phyloP scores from a whole-genome alignment of 495 filamentous ascomycete genomes.

The Neurospora tetrasperma region DNA sequence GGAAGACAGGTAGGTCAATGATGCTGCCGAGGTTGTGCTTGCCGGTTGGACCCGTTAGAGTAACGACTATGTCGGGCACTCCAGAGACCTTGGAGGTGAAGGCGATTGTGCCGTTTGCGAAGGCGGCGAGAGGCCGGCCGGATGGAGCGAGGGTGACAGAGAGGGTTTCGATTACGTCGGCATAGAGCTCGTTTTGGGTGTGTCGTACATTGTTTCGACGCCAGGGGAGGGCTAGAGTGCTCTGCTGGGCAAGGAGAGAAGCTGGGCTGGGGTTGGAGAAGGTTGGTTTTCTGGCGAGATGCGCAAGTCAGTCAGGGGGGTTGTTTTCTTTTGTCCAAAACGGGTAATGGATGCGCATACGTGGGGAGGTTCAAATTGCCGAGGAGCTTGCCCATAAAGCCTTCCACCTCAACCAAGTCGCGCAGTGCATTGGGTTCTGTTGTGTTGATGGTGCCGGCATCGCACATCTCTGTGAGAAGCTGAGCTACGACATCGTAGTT shows the following conservation, averaged over 20 bases:
- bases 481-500: conserved; percentile 94
- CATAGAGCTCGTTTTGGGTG: conserved; percentile 94
- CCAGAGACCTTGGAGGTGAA: conserved; percentile 94
- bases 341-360: conserved; percentile 28
- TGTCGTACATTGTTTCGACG: conserved; percentile 85
- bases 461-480: conserved; percentile 90
- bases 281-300: conserved; percentile 7
- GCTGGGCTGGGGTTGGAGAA: conserved; percentile 13
- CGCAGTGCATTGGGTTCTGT: conserved; percentile 90
- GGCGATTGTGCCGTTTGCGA: conserved; percentile 85
- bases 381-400: conserved; percentile 82
- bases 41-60: conserved; percentile 66
- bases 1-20: conserved; percentile 87
- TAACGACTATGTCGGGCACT: conserved; percentile 78
- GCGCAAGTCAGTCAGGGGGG: not conserved
- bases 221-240: conserved; percentile 58
- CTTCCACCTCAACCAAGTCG: conserved; percentile 84
- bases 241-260: conserved; percentile 26
- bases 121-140: conserved; percentile 72
- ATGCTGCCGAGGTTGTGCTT: conserved; percentile 60
- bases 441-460: conserved; percentile 79
- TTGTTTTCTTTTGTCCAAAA: not conserved
- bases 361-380: conserved; percentile 74
- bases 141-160: conserved; percentile 82
- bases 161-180: conserved; percentile 87